A percentile compares a stretch with the other conserved stretches of the same genome.
Conservation (phyloP, 2,329 filamentous ascomycete genomes). For the Diaporthe vexans region DNA sequence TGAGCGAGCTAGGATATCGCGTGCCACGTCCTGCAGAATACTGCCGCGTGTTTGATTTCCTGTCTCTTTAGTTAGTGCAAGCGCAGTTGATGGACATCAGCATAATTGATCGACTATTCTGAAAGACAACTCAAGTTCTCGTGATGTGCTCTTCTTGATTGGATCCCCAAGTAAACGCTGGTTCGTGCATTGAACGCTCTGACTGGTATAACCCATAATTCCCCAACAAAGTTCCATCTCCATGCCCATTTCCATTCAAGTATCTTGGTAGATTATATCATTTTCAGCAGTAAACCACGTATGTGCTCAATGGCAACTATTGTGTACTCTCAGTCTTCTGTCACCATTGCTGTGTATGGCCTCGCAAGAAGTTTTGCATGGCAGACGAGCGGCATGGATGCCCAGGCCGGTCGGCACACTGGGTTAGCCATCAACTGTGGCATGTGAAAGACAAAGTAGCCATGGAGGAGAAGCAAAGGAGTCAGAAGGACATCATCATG, state of each 20-base stretch:
- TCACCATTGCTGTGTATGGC: background rate
- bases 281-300: background rate
- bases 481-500: background rate
- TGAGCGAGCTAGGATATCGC: slow-evolving; percentile 23
- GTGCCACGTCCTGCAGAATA: background rate
- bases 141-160: background rate
- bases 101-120: slow-evolving; percentile 27
- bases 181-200: background rate
- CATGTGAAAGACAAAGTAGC: background rate
- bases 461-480: background rate
- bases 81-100: background rate
- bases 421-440: background rate
- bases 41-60: slow-evolving; percentile 11
- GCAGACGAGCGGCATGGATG: background rate
- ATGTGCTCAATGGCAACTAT: background rate
- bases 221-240: no score
- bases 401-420: background rate
- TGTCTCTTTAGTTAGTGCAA: slow-evolving; percentile 1
- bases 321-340: background rate
- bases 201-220: background rate
- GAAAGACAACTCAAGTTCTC: background rate
- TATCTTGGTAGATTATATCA: no score
- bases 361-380: background rate
- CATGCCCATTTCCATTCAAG: background rate
- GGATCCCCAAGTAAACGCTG: background rate